phyloP scores from a whole-genome alignment of 2,329 filamentous ascomycete genomes.

The Pyrenophora seminiperda region DNA sequence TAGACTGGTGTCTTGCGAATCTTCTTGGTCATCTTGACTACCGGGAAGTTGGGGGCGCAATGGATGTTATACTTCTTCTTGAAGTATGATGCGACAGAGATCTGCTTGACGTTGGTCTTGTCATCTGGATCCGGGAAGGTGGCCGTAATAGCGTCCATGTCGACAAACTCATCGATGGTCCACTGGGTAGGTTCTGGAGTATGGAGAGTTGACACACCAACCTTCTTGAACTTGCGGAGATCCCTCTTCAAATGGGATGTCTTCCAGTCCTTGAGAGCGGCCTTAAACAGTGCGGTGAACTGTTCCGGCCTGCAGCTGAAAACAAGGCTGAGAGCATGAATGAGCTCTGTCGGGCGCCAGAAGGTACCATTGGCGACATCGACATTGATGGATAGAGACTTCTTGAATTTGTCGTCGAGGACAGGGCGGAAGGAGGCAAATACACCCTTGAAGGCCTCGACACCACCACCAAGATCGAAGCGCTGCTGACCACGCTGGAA shows the following conservation, averaged over 20 bases:
- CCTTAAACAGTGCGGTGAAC: conserved; percentile 19
- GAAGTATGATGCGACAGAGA: conserved; percentile 65
- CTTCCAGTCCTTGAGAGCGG: conserved; percentile 35
- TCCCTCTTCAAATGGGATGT: conserved; percentile 37
- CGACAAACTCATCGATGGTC: conserved; percentile 57
- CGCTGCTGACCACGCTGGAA: conserved; percentile 64
- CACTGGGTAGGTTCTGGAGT: conserved; percentile 51
- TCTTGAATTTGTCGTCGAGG: conserved; percentile 56
- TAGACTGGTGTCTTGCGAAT: conserved; percentile 50
- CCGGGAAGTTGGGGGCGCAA: conserved; percentile 57
- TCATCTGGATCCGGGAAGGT: conserved; percentile 63
- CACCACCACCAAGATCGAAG: conserved; percentile 63
- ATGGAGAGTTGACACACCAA: conserved; percentile 51
- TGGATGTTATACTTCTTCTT: conserved; percentile 56
- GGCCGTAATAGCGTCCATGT: conserved; percentile 51
- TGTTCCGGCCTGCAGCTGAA: conserved; percentile 36
- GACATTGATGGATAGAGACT: conserved; percentile 78
- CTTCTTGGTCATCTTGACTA: conserved; percentile 64
- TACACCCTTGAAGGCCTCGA: conserved; percentile 85
- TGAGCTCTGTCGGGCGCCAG: conserved; percentile 61
- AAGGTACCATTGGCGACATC: conserved; percentile 93
- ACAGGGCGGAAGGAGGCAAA: conserved; percentile 84
- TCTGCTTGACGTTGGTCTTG: conserved; percentile 64
- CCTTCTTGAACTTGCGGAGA: conserved; percentile 51
- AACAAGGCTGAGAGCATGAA: conserved; percentile 43